These are phyloP conservation scores for Fusarium cyanostomum DNA, from an alignment of 2,329 filamentous ascomycete species.

Conservation along the genomic window DNA sequence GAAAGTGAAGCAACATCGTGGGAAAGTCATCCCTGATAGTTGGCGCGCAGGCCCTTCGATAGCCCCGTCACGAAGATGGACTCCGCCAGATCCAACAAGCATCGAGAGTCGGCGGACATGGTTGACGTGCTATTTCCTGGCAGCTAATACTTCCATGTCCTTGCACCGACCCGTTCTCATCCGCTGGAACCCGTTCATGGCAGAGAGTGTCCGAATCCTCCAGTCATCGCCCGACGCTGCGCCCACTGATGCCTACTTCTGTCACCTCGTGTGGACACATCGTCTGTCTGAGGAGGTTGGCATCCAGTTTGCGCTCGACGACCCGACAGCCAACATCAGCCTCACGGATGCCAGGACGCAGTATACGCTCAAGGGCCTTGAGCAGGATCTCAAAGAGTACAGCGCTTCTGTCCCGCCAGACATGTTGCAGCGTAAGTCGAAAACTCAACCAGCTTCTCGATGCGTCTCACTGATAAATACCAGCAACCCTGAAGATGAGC, in stretches of 20 bases:
- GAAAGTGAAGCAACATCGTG: constrained; percentile 34
- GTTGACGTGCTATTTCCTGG: constrained; percentile 68
- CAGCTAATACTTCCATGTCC: constrained; percentile 68
- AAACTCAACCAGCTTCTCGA: not conserved
- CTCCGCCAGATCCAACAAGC: constrained; percentile 60
- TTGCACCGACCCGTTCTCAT: constrained; percentile 69
- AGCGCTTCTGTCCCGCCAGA: constrained; percentile 61
- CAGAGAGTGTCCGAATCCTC: constrained; percentile 66
- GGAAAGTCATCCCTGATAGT: constrained; percentile 35
- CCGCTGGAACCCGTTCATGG: constrained; percentile 68
- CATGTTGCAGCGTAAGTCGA: constrained; percentile 63
- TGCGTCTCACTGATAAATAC: constrained; percentile 23
- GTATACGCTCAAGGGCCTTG: constrained; percentile 71
- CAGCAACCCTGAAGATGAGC: constrained; percentile 70
- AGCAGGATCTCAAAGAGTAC: constrained; percentile 71
- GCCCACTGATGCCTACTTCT: constrained; percentile 66
- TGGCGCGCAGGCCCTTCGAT: constrained; percentile 52
- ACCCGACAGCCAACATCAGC: constrained; percentile 62
- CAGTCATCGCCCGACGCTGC: constrained; percentile 63
- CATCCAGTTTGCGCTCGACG: constrained; percentile 73
- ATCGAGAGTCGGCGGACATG: constrained; percentile 67
- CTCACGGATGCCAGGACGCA: constrained; percentile 72
- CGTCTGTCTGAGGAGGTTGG: constrained; percentile 74
- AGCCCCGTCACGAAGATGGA: constrained; percentile 48
- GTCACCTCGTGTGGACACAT: constrained; percentile 68